phyloP scores from a whole-genome alignment of 2,329 filamentous ascomycete genomes.

The Gyromitra esculenta region DNA sequence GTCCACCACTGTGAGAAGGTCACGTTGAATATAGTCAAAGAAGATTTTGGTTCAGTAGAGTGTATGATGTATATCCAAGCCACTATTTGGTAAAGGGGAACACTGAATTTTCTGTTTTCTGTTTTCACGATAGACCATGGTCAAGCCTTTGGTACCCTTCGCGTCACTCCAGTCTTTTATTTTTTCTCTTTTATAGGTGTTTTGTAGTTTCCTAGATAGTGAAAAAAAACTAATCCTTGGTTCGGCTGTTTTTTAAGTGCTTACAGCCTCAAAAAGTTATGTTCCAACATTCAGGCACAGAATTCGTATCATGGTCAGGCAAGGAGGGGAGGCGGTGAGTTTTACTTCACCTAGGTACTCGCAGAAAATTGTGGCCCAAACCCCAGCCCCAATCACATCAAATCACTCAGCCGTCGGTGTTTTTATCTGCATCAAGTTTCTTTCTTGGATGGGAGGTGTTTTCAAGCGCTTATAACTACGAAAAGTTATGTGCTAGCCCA shows the following conservation, averaged over 20 bases:
- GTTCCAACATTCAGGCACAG: neutral
- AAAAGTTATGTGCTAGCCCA: neutral
- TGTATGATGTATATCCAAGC: neutral
- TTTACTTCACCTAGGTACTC: too few relatives aligned
- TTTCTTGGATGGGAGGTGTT: neutral
- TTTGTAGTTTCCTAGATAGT: neutral
- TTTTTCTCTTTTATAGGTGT: neutral
- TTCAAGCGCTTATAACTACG: neutral
- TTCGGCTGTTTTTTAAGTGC: neutral
- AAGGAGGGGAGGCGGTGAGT: neutral
- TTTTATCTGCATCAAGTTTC: too few relatives aligned
- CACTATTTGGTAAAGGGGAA: neutral
- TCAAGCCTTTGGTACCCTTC: neutral
- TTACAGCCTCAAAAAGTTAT: neutral
- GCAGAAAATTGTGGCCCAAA: too few relatives aligned
- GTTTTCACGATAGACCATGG: neutral
- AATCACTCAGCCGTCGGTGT: too few relatives aligned
- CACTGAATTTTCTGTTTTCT: neutral
- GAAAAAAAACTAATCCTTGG: neutral
- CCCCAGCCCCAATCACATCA: too few relatives aligned
- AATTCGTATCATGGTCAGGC: neutral
- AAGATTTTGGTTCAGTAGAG: neutral
- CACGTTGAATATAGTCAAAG: neutral
- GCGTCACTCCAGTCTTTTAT: neutral
- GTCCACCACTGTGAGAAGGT: neutral